These are phyloP conservation scores for Purpureocillium lavendulum DNA, from an alignment of 2,329 filamentous ascomycete species.

Conservation along the genomic window DNA sequence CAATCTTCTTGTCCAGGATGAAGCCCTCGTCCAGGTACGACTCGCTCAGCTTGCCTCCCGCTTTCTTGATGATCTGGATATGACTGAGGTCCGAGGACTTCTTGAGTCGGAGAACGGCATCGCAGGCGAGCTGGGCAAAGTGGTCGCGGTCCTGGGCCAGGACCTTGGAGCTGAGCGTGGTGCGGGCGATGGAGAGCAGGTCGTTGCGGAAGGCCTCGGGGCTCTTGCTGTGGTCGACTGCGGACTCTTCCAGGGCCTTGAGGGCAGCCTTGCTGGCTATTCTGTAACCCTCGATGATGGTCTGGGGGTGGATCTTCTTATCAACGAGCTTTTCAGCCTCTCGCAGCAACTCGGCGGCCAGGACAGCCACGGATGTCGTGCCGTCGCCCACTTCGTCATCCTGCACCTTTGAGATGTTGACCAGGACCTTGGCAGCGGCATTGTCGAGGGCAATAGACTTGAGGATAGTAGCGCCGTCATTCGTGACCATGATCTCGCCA, in stretches of 20 bases:
- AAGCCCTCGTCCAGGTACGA: conserved; percentile 98
- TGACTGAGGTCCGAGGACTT: conserved; percentile 90
- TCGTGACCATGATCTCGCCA: conserved; percentile 95
- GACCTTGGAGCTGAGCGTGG: conserved; percentile 95
- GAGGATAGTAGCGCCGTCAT: conserved; percentile 96
- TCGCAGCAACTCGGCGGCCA: conserved; percentile 88
- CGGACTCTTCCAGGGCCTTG: conserved; percentile 71
- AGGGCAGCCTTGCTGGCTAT: conserved; percentile 91
- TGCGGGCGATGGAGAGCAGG: conserved; percentile 81
- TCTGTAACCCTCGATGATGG: conserved; percentile 97
- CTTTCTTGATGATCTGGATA: conserved; percentile 99
- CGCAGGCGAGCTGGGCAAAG: conserved; percentile 81
- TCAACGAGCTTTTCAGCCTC: conserved; percentile 96
- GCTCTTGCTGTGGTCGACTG: conserved; percentile 84
- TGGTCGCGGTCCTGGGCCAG: conserved; percentile 88
- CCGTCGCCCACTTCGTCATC: conserved; percentile 98
- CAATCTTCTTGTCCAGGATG: conserved; percentile 98
- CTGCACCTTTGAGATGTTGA: conserved; percentile 99
- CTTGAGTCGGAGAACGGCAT: conserved; percentile 84
- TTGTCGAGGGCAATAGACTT: conserved; percentile 99
- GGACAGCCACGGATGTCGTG: conserved; percentile 93
- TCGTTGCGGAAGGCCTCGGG: conserved; percentile 81
- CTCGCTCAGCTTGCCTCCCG: conserved; percentile 92
- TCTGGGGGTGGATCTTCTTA: conserved; percentile 98
- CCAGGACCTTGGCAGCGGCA: conserved; percentile 92